These are phyloP conservation scores for Stereum hirsutum DNA, from an alignment of 1,284 basidiomycete genomes.

Conservation along the genomic window DNA sequence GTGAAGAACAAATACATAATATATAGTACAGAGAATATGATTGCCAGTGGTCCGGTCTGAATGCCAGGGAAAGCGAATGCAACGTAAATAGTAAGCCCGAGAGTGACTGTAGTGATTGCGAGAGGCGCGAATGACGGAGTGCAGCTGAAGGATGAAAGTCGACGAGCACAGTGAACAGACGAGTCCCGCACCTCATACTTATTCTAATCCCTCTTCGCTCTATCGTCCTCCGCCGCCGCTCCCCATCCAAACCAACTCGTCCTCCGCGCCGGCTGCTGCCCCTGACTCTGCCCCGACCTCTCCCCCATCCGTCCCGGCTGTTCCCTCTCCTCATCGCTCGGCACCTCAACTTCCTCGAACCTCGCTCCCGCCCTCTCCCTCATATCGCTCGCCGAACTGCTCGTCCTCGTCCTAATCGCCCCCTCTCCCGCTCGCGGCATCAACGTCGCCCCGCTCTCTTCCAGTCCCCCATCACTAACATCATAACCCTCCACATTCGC, in stretches of 20 bases:
- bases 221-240: constrained; percentile 12
- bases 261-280: constrained; percentile 14
- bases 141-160: no score
- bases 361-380: constrained; percentile 19
- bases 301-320: constrained; percentile 21
- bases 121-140: no score
- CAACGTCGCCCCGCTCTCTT: constrained; percentile 11
- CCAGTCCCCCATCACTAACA: constrained; percentile 14
- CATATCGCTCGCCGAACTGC: constrained; percentile 14
- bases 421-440: constrained; percentile 25
- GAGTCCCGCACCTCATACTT: no score
- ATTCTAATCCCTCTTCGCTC: constrained; percentile 18
- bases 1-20: no score
- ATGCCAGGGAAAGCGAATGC: no score
- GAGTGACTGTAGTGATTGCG: no score
- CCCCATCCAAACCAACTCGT: constrained; percentile 35
- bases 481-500: constrained; percentile 18
- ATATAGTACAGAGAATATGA: no score
- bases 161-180: no score
- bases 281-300: constrained; percentile 20
- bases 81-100: no score
- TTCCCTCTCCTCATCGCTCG: constrained; percentile 52
- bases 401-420: constrained; percentile 31
- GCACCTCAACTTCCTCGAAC: constrained; percentile 59
- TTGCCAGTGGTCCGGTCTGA: no score